phyloP scores from a whole-genome alignment of 2,329 filamentous ascomycete species.

The Fonsecaea erecta region DNA sequence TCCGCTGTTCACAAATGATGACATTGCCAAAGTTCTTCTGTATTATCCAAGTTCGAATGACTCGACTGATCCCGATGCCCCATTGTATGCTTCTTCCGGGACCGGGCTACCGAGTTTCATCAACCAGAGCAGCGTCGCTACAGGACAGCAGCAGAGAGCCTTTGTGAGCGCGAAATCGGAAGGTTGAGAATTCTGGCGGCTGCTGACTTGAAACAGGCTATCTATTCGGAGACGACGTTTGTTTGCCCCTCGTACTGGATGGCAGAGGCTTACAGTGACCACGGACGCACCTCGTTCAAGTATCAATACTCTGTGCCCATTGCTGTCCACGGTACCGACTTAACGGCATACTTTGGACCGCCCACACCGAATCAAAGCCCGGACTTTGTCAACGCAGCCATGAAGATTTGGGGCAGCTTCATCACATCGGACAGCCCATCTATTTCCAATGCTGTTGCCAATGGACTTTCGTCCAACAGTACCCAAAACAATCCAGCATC shows the following conservation, averaged over 20 bases:
- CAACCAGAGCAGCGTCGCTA: slow-evolving; percentile 55
- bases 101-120: slow-evolving; percentile 52
- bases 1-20: slow-evolving; percentile 47
- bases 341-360: slow-evolving; percentile 26
- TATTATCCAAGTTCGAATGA: slow-evolving; percentile 45
- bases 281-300: slow-evolving; percentile 57
- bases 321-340: slow-evolving; percentile 58
- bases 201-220: slow-evolving; percentile 43
- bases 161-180: slow-evolving; percentile 16
- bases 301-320: slow-evolving; percentile 61
- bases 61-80: slow-evolving; percentile 35
- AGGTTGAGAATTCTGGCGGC: not conserved
- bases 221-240: slow-evolving; percentile 62
- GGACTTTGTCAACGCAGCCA: slow-evolving; percentile 48
- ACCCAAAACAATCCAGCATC: slow-evolving; percentile 30
- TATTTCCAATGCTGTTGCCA: slow-evolving; percentile 43
- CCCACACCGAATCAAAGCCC: slow-evolving; percentile 35
- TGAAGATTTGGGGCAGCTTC: slow-evolving; percentile 55
- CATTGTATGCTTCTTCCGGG: slow-evolving; percentile 48
- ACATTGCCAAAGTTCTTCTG: slow-evolving; percentile 47
- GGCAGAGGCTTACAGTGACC: slow-evolving; percentile 54
- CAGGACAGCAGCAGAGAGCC: slow-evolving; percentile 61
- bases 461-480: slow-evolving; percentile 39
- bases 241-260: slow-evolving; percentile 62
- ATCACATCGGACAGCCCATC: slow-evolving; percentile 50